phyloP scores from a whole-genome alignment of 1,139 yeast genomes.

The Starmera stellimalicola region DNA sequence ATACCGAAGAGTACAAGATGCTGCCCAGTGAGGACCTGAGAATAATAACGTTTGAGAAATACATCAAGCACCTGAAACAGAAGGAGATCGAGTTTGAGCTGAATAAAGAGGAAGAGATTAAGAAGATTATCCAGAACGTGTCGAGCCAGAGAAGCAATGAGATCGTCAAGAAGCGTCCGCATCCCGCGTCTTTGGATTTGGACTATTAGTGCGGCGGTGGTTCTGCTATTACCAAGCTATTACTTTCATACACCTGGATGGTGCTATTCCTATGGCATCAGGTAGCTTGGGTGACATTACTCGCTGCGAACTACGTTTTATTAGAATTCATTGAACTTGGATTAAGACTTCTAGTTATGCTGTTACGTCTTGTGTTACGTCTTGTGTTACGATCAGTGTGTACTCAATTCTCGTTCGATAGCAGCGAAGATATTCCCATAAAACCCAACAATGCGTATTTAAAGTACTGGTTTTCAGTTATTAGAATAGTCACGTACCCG shows the following conservation, averaged over 20 bases:
- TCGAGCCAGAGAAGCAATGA: slow-evolving; percentile 10
- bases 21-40: slow-evolving; percentile 26
- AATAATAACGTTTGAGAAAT: slow-evolving; percentile 24
- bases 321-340: too few species aligned
- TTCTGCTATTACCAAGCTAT: slow-evolving; percentile 1
- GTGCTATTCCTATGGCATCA: background rate
- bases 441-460: slow-evolving; percentile 63
- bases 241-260: background rate
- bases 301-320: too few species aligned
- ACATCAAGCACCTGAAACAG: slow-evolving; percentile 16
- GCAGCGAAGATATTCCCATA: slow-evolving; percentile 49
- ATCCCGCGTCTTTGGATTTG: slow-evolving; percentile 12
- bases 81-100: slow-evolving; percentile 7
- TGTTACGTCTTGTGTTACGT: too few species aligned
- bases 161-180: slow-evolving; percentile 12
- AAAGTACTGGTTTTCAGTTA: slow-evolving; percentile 81
- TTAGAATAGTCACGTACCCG: slow-evolving; percentile 85
- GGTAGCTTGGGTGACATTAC: too few species aligned
- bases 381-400: too few species aligned
- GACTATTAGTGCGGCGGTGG: too few species aligned
- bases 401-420: slow-evolving; percentile 29
- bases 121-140: slow-evolving; percentile 8
- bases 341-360: too few species aligned
- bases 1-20: slow-evolving; percentile 26
- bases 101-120: slow-evolving; percentile 1